Base-by-base conservation (phyloP, 352 stramenopile genomes). In the Phytopythium mirpurense region DNA sequence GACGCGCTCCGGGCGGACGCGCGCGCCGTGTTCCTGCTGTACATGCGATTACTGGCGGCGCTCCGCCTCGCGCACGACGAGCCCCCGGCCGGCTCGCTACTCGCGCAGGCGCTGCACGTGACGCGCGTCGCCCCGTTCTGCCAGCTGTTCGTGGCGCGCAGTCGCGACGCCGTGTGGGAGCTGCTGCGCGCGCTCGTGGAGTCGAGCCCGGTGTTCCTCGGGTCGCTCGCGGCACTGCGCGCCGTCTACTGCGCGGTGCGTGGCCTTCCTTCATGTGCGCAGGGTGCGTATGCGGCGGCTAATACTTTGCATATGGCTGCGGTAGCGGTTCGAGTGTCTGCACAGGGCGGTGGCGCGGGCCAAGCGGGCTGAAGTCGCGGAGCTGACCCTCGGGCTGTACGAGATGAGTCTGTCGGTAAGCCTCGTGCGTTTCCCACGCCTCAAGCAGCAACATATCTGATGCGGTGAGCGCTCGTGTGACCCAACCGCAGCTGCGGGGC, bases 71-170 rank as follows among this genome's bases (percentile, higher is more conserved):
- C 4, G 5, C 24, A 2, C 19, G 50, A n/a, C 3, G n/a, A 5
- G 35, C 9, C 5, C 3, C 24, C 24, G 29, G 43, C 19, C 4
- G 41, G 54, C 1, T 24, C 57, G 27, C 63, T 81, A 24, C 19
- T 69, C 10, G 31, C 53, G 14, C 53, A 69, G 21, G 57, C 71
- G 36, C 54, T 89, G n/a, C 78, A 87, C 35, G 56, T 83, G 26
- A 70, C 77, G 46, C 57, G 76, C 18, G n/a, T 91, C 19, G 60
- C 58, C 2, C 73, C 78, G 9, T 86, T 88, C 54, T 88, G 80
- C 56, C 73, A 86, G 51, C 40, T 90, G 7, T 82, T 68, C 47
- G 62, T 65, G 18, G 62, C 58, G 23, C 73, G 63, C 43, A 84
- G 79, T 35, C 52, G 38, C 0, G 47, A 54, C 2, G 54, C 40